Percentiles rank a stretch among this genome's conserved stretches.
phyloP scores from a whole-genome alignment of 2,329 filamentous ascomycete species.

The Cytospora mali region DNA sequence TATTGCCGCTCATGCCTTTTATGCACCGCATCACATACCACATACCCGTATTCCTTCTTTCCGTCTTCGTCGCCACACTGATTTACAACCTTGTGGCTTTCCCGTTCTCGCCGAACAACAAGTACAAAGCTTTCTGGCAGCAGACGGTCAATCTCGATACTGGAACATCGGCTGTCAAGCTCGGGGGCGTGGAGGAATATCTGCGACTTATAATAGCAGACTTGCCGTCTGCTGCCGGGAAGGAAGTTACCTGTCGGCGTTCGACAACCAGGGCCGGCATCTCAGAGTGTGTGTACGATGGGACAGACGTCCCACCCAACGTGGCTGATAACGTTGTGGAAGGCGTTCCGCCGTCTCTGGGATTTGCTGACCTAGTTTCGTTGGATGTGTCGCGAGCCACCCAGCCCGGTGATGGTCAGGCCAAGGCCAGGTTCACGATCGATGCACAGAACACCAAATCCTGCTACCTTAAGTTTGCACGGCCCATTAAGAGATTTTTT shows the following conservation, averaged over 20 bases:
- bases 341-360: conserved; percentile 44
- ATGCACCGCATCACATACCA: conserved; percentile 85
- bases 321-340: conserved; percentile 55
- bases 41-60: conserved; percentile 74
- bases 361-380: conserved; percentile 62
- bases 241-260: conserved; percentile 56
- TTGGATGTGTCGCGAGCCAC: conserved; percentile 58
- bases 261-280: conserved; percentile 52
- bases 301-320: conserved; percentile 60
- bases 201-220: conserved; percentile 66
- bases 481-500: conserved; percentile 64
- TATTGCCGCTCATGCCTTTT: conserved; percentile 80
- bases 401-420: conserved; percentile 36
- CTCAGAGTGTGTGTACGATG: conserved; percentile 70
- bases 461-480: conserved; percentile 74
- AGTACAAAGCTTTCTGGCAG: conserved; percentile 85
- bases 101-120: conserved; percentile 78
- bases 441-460: conserved; percentile 74
- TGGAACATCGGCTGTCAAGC: conserved; percentile 68
- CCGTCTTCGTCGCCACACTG: conserved; percentile 73
- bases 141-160: conserved; percentile 79
- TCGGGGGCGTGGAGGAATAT: conserved; percentile 70
- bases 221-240: conserved; percentile 71
- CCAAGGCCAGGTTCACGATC: conserved; percentile 65
- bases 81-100: conserved; percentile 87